Conservation (phyloP, 2,329 filamentous ascomycete species). For the Sporothrix brasiliensis region DNA sequence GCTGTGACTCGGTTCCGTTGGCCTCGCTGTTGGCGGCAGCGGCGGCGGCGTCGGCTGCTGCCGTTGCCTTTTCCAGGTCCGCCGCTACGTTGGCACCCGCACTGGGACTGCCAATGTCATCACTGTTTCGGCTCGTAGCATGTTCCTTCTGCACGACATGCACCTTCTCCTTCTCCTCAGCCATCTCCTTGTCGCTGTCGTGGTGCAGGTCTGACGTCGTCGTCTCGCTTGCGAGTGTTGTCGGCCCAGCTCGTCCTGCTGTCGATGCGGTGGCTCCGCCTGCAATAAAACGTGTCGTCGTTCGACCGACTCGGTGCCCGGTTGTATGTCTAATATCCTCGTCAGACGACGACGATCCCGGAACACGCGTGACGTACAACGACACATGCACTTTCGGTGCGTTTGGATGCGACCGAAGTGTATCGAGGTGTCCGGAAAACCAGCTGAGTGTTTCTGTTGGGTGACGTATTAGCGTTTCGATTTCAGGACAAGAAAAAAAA, state of each 20-base stretch:
- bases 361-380: slow-evolving; percentile 45
- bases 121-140: background rate
- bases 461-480: background rate
- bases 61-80: slow-evolving; percentile 37
- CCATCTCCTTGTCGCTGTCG: slow-evolving; percentile 22
- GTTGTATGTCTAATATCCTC: slow-evolving; percentile 25
- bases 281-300: background rate
- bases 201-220: slow-evolving; percentile 10
- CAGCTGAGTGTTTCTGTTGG: slow-evolving; percentile 42
- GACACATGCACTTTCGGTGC: slow-evolving; percentile 46
- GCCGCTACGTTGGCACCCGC: slow-evolving; percentile 23
- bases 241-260: background rate
- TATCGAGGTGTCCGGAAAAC: slow-evolving; percentile 48
- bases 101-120: background rate
- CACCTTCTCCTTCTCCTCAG: slow-evolving; percentile 28
- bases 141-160: slow-evolving; percentile 9
- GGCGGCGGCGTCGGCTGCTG: slow-evolving; percentile 27
- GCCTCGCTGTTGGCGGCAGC: slow-evolving; percentile 20
- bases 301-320: slow-evolving; percentile 20
- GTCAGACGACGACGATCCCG: slow-evolving; percentile 30
- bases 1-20: slow-evolving; percentile 28
- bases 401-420: slow-evolving; percentile 46
- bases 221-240: background rate
- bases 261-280: background rate
- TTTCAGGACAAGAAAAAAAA: background rate